These are phyloP conservation scores for Oemleria cerasiformis DNA, from an alignment of 306 rosid species.

Conservation along the genomic window DNA sequence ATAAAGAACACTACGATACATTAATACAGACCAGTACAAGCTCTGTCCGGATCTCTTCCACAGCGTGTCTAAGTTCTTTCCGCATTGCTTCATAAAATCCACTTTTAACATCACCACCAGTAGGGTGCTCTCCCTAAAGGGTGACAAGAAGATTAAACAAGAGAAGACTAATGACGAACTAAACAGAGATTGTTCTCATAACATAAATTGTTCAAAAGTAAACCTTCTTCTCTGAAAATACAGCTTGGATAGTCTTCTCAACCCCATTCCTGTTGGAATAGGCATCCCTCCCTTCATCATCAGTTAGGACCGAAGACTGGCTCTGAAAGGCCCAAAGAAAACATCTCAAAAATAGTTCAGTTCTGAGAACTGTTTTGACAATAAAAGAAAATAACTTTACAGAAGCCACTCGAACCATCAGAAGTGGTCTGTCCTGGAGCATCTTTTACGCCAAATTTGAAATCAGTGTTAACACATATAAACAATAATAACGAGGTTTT, in stretches of 20 bases:
- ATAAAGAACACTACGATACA: slow-evolving; percentile 28
- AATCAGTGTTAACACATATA: neutral
- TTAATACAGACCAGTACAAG: slow-evolving; percentile 53
- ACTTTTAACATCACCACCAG: slow-evolving; percentile 37
- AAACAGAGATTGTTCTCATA: slow-evolving; percentile 17
- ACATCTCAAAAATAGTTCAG: slow-evolving; percentile 14
- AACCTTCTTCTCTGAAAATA: slow-evolving; percentile 67
- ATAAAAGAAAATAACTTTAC: neutral
- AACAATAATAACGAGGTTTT: slow-evolving; percentile 1
- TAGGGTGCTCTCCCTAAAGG: slow-evolving; percentile 51
- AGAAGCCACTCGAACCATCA: slow-evolving; percentile 7
- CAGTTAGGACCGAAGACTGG: slow-evolving; percentile 82
- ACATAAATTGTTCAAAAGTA: slow-evolving; percentile 16
- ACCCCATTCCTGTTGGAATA: slow-evolving; percentile 43
- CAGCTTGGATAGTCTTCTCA: slow-evolving; percentile 49
- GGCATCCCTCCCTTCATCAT: slow-evolving; percentile 74
- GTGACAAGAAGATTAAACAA: slow-evolving; percentile 23
- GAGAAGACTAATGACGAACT: slow-evolving; percentile 7
- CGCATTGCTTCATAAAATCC: slow-evolving; percentile 56
- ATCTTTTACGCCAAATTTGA: neutral
- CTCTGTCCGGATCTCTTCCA: slow-evolving; percentile 54
- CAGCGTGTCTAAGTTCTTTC: slow-evolving; percentile 63
- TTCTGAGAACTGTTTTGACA: neutral
- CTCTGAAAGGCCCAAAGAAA: slow-evolving; percentile 56
- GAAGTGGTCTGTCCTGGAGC: neutral